These are phyloP conservation scores for Dioscorea zingiberensis DNA, from an alignment of 106 monocot genomes.

Conservation along the genomic window DNA sequence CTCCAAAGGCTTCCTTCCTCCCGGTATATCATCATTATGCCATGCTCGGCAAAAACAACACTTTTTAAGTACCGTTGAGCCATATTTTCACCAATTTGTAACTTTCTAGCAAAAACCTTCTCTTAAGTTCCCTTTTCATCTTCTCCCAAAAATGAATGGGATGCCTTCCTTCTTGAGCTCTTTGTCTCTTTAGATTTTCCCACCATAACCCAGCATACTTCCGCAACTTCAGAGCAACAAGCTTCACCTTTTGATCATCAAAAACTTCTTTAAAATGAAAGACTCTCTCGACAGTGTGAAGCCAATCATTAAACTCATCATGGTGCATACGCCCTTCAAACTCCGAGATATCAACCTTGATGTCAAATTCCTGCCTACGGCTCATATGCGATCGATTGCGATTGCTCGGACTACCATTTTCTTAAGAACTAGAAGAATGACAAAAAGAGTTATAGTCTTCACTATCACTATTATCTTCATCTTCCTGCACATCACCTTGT, in stretches of 20 bases:
- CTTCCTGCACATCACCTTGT: too few species aligned
- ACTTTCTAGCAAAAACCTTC: constrained; percentile 1
- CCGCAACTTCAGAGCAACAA: not conserved
- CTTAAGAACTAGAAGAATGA: too few species aligned
- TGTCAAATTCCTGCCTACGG: too few species aligned
- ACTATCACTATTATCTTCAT: too few species aligned
- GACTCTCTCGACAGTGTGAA: not conserved
- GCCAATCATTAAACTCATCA: not conserved
- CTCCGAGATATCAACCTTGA: not conserved
- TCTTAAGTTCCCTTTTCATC: constrained; percentile 17
- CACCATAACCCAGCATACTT: not conserved
- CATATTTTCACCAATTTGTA: constrained; percentile 15
- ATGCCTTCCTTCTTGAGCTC: not conserved
- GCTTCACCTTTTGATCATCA: constrained; percentile 1
- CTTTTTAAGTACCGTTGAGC: too few species aligned
- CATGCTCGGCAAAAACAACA: too few species aligned
- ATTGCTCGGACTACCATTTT: too few species aligned
- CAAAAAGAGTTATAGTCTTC: too few species aligned
- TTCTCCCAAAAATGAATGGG: constrained; percentile 13
- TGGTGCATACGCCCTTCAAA: not conserved
- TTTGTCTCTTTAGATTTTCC: constrained; percentile 5
- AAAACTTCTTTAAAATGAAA: not conserved
- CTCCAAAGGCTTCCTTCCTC: too few species aligned
- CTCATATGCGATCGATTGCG: too few species aligned
- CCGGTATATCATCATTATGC: too few species aligned